Base-by-base conservation (phyloP, 2,329 filamentous ascomycete species). In the Tolypocladium nubicola region DNA sequence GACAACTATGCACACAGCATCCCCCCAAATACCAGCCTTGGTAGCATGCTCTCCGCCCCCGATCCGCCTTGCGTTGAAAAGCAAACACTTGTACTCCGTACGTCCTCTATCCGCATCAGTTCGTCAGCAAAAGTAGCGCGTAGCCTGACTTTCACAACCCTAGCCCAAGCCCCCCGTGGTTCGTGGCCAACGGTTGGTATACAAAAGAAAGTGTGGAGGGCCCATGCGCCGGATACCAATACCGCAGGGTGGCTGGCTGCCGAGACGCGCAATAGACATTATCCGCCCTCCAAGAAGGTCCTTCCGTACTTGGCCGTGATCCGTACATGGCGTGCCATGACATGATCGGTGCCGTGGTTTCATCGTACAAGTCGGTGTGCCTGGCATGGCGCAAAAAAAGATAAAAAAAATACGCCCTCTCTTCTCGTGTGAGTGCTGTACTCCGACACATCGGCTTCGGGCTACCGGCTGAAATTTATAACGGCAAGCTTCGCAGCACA, bases 391-490 rank as follows among this genome's bases (percentile, higher is more conserved):
- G 23, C 10, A 23, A 40, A 45, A 52, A 52, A 38, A 26, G n/a
- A n/a, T n/a, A n/a, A n/a, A n/a, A n/a, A n/a, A 26, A 13, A 45
- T 23, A 26, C 8, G 52, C 13, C 37, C 19, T 30, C 37, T 39
- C 52, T 7, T 40, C 41, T 33, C 26, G 30, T n/a, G 11, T 8
- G 30, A 37, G 47, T 52, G 8, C 4, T 13, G 19, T 21, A 37
- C 38, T 49, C 41, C 16, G 33, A 35, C 40, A 21, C 43, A 43
- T 10, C 47, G 33, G 43, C 53, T 37, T n/a, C 52, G 30, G 37
- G 45, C 64, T 64, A 75, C 70, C 70, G 71, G 64, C 76, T 72
- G 60, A 80, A 80, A 63, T 77, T 78, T 59, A 80, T 80, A 40
- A 80, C 72, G 39, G 78, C 78, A 62, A 80, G 74, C 77, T 77